These are phyloP conservation scores for Neurospora sp. DNA, from an alignment of 495 filamentous ascomycete genomes.

Conservation along the genomic window DNA sequence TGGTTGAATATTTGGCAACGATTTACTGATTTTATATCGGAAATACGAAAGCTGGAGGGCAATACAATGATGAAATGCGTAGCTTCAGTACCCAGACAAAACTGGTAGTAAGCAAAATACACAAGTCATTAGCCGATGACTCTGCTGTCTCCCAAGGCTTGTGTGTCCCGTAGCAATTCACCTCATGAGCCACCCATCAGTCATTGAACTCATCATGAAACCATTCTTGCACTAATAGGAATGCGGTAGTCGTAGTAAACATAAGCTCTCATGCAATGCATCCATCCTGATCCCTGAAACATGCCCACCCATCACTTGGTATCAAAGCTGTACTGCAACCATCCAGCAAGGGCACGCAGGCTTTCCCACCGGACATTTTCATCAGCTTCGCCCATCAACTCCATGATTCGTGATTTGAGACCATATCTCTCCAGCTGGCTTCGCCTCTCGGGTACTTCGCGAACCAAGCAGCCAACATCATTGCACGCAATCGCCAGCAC, in stretches of 20 bases:
- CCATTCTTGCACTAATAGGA: background rate
- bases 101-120: background rate
- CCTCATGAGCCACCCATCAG: background rate
- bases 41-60: background rate
- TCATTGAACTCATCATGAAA: background rate
- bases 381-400: slow-evolving; percentile 83
- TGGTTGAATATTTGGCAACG: too few relatives aligned
- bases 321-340: slow-evolving; percentile 86
- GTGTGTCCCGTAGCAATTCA: background rate
- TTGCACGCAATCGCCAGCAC: slow-evolving; percentile 95
- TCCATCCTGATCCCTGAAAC: background rate
- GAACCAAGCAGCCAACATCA: slow-evolving; percentile 80
- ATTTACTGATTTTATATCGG: background rate
- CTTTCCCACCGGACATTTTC: slow-evolving; percentile 93
- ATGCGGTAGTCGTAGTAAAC: background rate
- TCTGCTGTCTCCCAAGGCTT: background rate
- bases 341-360: slow-evolving; percentile 82
- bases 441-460: slow-evolving; percentile 80
- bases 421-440: slow-evolving; percentile 79
- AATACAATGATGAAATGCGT: background rate
- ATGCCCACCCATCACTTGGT: slow-evolving; percentile 24
- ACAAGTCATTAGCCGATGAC: background rate
- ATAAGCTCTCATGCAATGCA: background rate
- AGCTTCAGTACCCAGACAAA: background rate
- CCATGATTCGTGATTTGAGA: slow-evolving; percentile 86